These are phyloP conservation scores for Syzygium malaccense DNA, from an alignment of 441 rosid genomes.

Conservation along the genomic window DNA sequence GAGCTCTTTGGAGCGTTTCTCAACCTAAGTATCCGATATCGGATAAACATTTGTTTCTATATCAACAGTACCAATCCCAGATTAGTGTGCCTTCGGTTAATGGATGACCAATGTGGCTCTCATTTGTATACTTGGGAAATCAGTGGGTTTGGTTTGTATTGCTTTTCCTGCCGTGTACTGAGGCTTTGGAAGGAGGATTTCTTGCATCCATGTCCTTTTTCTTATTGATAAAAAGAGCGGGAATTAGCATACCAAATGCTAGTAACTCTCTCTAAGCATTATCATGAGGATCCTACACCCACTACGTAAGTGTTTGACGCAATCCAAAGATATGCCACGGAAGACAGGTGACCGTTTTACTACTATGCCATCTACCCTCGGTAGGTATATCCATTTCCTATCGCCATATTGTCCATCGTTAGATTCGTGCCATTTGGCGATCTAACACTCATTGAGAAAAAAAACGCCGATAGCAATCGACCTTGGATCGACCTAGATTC, in stretches of 20 bases:
- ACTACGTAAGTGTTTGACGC: accelerated
- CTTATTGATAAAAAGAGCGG: background rate
- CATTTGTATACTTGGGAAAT: no score
- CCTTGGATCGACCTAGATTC: no score
- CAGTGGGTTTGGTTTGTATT: no score
- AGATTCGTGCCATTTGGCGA: no score
- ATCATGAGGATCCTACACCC: accelerated
- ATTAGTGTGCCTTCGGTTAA: background rate
- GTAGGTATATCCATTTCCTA: background rate
- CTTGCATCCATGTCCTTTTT: background rate
- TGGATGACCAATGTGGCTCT: no score
- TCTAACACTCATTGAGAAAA: no score
- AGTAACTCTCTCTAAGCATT: background rate
- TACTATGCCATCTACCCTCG: background rate
- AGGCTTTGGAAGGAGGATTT: no score
- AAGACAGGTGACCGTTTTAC: background rate
- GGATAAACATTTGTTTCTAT: background rate
- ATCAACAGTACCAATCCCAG: background rate
- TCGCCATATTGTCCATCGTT: no score
- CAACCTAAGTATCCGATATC: background rate
- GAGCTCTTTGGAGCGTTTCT: background rate
- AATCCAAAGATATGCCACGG: background rate
- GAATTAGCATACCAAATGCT: background rate
- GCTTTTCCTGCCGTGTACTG: no score
- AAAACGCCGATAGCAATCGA: no score